Base-by-base conservation (phyloP, 768 basidiomycete genomes). In the Lyophyllum shimeji region DNA sequence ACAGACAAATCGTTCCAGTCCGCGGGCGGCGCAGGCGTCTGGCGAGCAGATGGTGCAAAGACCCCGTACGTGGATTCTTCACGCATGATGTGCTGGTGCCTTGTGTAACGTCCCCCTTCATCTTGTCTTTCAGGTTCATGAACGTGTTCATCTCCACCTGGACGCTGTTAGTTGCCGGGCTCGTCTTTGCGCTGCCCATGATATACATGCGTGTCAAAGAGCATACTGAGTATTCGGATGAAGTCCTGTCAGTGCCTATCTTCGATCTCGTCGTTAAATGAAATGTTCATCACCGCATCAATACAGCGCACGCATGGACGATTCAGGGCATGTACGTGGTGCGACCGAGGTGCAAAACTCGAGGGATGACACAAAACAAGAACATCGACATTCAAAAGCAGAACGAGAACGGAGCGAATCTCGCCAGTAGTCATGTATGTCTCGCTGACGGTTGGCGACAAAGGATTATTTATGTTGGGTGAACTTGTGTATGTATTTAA, bases 1-100 rank as follows among this genome's bases (percentile, higher is more conserved):
- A 29, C 54, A 81, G 87, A 89, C 60, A 89, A 92, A 66, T 85
- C 85, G 2, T 73, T 90, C 42, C 89, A 91, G 65, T 89, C 86
- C 12, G 88, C 88, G 7, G 90, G 86, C 57, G 89, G 82, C 20
- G 89, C 87, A 2, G 87, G 83, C 39, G 71, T 80, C 15, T 92
- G 89, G 88, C 78, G 84, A 43, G 84, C 82, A 9, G 90, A 92
- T 70, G 88, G 77, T 3, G 74, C 82, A 17, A 67, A 70, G 34
- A 62, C 76, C 13, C 86, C 89, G 50, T 46, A 25, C 11, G 50
- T 55, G 17, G 6, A 44, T 37, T 18, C n/a, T 31, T 44, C 9
- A 31, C n/a, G 25, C 25, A 47, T 8, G 7, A 20, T 7, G 4
- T 11, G 17, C 6, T 43, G 7, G 46, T 20, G 9, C 5, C 23